Evolutionary conservation across 805 yeast genomes (phyloP).

Genomic region (Candida ascalaphidarum): DNA sequence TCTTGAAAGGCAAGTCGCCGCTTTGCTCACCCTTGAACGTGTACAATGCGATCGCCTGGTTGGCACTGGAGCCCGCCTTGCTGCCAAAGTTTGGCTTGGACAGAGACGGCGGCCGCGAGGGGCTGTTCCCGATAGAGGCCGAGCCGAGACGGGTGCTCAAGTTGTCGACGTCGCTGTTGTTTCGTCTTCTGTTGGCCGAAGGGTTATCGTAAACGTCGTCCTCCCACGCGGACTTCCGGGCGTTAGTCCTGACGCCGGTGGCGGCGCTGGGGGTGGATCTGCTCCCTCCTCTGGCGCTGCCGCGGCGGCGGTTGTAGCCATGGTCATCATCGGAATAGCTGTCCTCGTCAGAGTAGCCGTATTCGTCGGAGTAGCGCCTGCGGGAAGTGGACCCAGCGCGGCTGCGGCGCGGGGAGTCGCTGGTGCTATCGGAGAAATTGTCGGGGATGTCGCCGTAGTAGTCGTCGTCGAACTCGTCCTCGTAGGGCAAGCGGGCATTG

Average conservation of each 20-base stretch:
- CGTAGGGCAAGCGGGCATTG: slow-evolving; percentile 41
- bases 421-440: slow-evolving; percentile 50
- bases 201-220: slow-evolving; percentile 71
- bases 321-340: slow-evolving; percentile 28
- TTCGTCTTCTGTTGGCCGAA: slow-evolving; percentile 22
- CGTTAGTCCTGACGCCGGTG: slow-evolving; percentile 4
- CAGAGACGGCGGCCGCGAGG: slow-evolving; percentile 27
- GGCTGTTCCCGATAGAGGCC: slow-evolving; percentile 19
- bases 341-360: slow-evolving; percentile 27
- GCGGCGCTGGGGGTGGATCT: slow-evolving; percentile 6
- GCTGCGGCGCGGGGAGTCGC: slow-evolving; percentile 21
- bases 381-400: slow-evolving; percentile 11
- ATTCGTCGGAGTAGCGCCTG: slow-evolving; percentile 21
- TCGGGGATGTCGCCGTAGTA: slow-evolving; percentile 68
- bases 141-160: slow-evolving; percentile 26
- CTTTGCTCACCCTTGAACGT: slow-evolving; percentile 85
- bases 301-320: slow-evolving; percentile 20
- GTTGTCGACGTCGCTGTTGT: slow-evolving; percentile 24
- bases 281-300: slow-evolving; percentile 10
- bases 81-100: slow-evolving; percentile 35
- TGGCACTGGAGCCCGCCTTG: slow-evolving; percentile 31
- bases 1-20: slow-evolving; percentile 89
- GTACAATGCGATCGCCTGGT: slow-evolving; percentile 84
- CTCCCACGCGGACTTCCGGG: slow-evolving; percentile 60
- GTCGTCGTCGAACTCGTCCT: slow-evolving; percentile 51